Conservation (phyloP, 495 filamentous ascomycete genomes). For the Neurospora sp. region DNA sequence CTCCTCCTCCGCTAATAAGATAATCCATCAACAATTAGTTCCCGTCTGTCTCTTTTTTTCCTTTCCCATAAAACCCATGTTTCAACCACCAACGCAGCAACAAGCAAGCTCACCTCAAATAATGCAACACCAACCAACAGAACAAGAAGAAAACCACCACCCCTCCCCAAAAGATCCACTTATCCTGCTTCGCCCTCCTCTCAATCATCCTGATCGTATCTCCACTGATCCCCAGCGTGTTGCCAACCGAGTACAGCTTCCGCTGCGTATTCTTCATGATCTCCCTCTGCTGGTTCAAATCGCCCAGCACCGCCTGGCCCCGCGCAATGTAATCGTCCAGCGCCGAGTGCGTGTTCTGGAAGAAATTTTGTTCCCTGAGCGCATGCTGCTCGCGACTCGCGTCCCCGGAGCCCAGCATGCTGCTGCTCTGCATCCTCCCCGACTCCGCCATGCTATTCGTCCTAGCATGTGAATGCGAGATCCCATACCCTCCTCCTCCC, state of each 20-base stretch:
- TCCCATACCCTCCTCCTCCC: constrained; percentile 14
- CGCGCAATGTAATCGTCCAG: constrained; percentile 91
- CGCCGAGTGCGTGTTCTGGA: constrained; percentile 62
- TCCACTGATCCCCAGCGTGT: constrained; percentile 84
- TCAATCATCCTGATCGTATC: constrained; percentile 97
- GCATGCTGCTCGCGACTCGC: constrained; percentile 67
- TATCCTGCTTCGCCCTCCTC: constrained; percentile 82
- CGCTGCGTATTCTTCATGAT: constrained; percentile 91
- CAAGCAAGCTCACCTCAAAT: constrained; percentile 46
- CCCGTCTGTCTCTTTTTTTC: not conserved
- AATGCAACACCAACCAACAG: constrained; percentile 82
- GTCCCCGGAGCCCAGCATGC: constrained; percentile 45
- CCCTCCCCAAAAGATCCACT: constrained; percentile 93
- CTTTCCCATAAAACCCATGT: not conserved
- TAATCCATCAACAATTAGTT: not conserved
- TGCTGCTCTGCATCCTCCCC: constrained; percentile 15
- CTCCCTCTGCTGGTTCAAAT: constrained; percentile 82
- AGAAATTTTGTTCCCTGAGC: constrained; percentile 84
- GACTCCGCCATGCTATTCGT: constrained; percentile 18
- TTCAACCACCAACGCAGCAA: not conserved
- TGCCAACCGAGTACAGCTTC: constrained; percentile 82
- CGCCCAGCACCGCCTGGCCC: constrained; percentile 78
- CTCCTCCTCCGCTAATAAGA: not conserved
- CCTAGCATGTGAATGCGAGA: constrained; percentile 20
- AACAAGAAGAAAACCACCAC: constrained; percentile 85